These are phyloP conservation scores for Lentinula edodes DNA, from an alignment of 768 basidiomycete species.

Conservation along the genomic window DNA sequence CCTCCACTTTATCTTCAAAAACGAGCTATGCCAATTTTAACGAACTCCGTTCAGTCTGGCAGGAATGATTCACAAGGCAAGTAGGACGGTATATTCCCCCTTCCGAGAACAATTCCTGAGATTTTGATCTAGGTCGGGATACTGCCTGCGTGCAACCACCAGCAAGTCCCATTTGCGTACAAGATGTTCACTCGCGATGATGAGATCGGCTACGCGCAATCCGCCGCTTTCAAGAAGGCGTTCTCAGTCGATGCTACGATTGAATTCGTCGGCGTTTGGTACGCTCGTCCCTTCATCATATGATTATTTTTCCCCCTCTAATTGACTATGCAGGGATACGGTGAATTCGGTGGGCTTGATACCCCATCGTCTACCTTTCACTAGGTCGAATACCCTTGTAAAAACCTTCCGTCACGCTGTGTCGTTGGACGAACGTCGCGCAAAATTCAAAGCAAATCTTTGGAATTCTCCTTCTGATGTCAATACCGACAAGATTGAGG, in stretches of 20 bases:
- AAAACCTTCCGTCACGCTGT: slow-evolving; percentile 35
- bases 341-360: slow-evolving; percentile 59
- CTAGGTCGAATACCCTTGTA: slow-evolving; percentile 42
- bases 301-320: background rate
- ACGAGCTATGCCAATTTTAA: background rate
- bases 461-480: background rate
- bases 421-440: slow-evolving; percentile 34
- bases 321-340: slow-evolving; percentile 46
- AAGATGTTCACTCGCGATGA: slow-evolving; percentile 55
- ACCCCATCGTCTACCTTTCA: slow-evolving; percentile 51
- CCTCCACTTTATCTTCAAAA: background rate
- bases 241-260: slow-evolving; percentile 50
- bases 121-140: slow-evolving; percentile 20
- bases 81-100: background rate
- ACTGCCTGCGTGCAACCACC: slow-evolving; percentile 34
- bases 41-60: slow-evolving; percentile 28
- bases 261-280: slow-evolving; percentile 58
- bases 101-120: background rate
- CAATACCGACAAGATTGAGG: background rate
- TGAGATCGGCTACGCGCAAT: slow-evolving; percentile 39
- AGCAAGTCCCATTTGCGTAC: slow-evolving; percentile 48
- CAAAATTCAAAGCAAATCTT: slow-evolving; percentile 17
- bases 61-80: slow-evolving; percentile 51
- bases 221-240: slow-evolving; percentile 49
- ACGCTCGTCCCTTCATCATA: slow-evolving; percentile 19